Percentiles rank a stretch among this genome's conserved stretches.
phyloP scores from a whole-genome alignment of 345 rosid genomes.

The Arabis hirsuta region DNA sequence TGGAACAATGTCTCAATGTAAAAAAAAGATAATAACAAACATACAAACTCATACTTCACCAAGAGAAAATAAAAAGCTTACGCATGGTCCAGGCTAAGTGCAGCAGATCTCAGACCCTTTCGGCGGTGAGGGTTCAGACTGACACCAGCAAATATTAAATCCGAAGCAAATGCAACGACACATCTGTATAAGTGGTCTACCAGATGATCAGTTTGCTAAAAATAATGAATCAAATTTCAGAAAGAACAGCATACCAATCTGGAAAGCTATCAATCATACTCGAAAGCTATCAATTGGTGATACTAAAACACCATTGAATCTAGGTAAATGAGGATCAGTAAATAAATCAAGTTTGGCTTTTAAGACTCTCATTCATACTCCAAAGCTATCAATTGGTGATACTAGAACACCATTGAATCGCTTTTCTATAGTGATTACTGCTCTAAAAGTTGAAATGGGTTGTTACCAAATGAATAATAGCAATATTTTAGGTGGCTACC shows the following conservation, averaged over 20 bases:
- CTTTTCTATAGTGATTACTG: background rate
- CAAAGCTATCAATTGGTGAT: constrained; percentile 14
- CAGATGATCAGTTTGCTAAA: constrained; percentile 12
- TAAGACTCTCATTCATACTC: constrained; percentile 10
- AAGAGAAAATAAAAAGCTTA: constrained; percentile 46
- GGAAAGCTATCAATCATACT: constrained; percentile 13
- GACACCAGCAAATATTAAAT: constrained; percentile 72
- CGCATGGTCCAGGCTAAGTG: constrained; percentile 95
- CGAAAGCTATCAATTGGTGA: constrained; percentile 10
- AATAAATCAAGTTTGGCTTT: too few species aligned
- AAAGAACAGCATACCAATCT: background rate
- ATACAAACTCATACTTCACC: constrained; percentile 16
- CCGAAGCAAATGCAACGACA: constrained; percentile 91
- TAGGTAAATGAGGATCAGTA: too few species aligned
- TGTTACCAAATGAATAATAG: constrained; percentile 1
- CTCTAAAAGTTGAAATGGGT: background rate
- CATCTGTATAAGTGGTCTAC: constrained; percentile 60
- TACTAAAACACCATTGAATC: constrained; percentile 20
- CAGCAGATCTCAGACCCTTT: constrained; percentile 59
- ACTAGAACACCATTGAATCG: constrained; percentile 18
- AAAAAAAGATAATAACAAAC: background rate
- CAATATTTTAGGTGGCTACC: background rate
- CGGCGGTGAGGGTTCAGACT: constrained; percentile 89
- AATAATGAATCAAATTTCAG: constrained; percentile 10
- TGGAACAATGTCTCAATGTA: background rate